Base-by-base conservation (phyloP, 768 basidiomycete genomes). In the Kwoniella bestiolae region DNA sequence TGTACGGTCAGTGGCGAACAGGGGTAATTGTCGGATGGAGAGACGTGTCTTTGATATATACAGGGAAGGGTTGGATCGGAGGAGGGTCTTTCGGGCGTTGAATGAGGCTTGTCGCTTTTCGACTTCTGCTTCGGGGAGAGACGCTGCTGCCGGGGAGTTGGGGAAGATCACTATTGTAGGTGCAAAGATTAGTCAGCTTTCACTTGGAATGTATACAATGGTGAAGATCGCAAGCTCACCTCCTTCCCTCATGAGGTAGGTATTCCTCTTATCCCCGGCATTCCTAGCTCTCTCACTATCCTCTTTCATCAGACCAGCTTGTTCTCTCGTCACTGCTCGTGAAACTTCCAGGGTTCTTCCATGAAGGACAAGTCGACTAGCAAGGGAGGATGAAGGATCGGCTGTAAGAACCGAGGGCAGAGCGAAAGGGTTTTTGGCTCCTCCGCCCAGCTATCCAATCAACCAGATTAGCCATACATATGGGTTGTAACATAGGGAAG, bases 81-180 rank as follows among this genome's bases (percentile, higher is more conserved):
- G 86, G 32, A 97, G 85, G 0, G 87, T 83, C 45, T 90, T 85
- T 14, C 96, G 90, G 0, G 92, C 88, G 72, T 90, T 92, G 85
- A 90, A 96, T 0, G 94, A 91, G 38, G 84, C 83, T 14, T 90
- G 87, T 16, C 96, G 91, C 56, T 90, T 89, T 80, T 95, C 92
- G 53, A 98, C 80, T 71, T 98, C 95, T 18, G 87, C 84, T 5
- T 87, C 81, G 3, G 89, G 83, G 2, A 99, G 84, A 0, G 85
- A 83, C 34, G 84, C 86, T 0, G 95, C 91, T 2, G 89, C 90
- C 0, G 92, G 88, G 1, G 90, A 87, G 72, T 91, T 92, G 1
- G 94, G 91, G 70, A 96, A 85, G 70, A 99, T 91, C 49, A 95
- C 96, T 98, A n/a, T n/a, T n/a, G n/a, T n/a, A n/a, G n/a, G n/a